Conservation (phyloP, 768 basidiomycete species). For the Phylloporus rhodoxanthus region DNA sequence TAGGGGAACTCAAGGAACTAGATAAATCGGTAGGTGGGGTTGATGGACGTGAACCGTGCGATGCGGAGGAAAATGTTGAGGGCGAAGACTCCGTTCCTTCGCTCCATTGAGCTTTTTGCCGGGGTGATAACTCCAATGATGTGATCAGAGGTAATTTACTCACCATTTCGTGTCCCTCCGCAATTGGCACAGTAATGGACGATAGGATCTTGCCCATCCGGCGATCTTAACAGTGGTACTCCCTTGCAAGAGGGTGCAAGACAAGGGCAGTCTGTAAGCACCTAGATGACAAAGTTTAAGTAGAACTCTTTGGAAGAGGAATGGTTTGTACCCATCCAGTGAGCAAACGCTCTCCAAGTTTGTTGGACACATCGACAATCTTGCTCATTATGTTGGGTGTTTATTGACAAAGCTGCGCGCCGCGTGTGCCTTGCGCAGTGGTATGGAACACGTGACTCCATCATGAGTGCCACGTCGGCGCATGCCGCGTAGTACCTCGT, state of each 20-base stretch:
- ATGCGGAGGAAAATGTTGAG: slow-evolving; percentile 43
- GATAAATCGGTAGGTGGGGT: slow-evolving; percentile 79
- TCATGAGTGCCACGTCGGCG: slow-evolving; percentile 21
- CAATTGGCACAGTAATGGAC: slow-evolving; percentile 62
- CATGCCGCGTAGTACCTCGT: slow-evolving; percentile 5
- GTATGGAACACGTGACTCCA: slow-evolving; percentile 18
- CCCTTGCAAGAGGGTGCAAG: slow-evolving; percentile 44
- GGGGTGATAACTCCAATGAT: slow-evolving; percentile 2
- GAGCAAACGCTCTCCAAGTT: slow-evolving; percentile 66
- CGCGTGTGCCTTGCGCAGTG: not conserved
- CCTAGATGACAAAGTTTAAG: slow-evolving; percentile 30
- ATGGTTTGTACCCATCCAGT: slow-evolving; percentile 58
- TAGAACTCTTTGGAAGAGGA: not conserved
- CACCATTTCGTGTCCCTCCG: slow-evolving; percentile 36
- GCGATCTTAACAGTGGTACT: slow-evolving; percentile 73
- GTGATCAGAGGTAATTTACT: slow-evolving; percentile 11
- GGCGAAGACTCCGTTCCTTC: slow-evolving; percentile 29
- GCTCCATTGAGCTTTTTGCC: slow-evolving; percentile 11
- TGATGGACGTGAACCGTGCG: slow-evolving; percentile 54
- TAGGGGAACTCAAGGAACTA: slow-evolving; percentile 52
- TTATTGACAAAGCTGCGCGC: not conserved
- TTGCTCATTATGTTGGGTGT: slow-evolving; percentile 38
- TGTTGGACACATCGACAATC: slow-evolving; percentile 52
- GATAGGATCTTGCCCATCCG: slow-evolving; percentile 41
- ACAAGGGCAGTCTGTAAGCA: slow-evolving; percentile 64